Conservation (phyloP, 1,284 basidiomycete genomes). For the Rhodotorula sp. region DNA sequence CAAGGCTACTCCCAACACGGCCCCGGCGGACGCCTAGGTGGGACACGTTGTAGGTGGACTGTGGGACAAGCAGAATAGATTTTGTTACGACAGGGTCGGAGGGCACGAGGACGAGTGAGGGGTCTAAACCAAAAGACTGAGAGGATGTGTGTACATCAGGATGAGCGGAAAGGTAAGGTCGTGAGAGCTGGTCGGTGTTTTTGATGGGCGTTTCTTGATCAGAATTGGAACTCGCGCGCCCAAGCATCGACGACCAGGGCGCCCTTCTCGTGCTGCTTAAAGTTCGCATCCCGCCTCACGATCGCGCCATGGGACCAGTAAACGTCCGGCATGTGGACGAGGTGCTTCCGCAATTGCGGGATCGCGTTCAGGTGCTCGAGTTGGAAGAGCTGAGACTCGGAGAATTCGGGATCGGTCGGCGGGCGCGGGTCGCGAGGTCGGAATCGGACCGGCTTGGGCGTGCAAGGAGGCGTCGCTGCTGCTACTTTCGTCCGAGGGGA, state of each 20-base stretch:
- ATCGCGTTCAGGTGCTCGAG: conserved; percentile 31
- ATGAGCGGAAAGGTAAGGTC: background rate
- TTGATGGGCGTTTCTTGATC: background rate
- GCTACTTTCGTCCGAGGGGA: background rate
- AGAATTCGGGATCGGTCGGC: conserved; percentile 36
- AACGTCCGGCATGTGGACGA: conserved; percentile 36
- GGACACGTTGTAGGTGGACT: background rate
- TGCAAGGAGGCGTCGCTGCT: background rate
- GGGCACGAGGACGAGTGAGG: no score
- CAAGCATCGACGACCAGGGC: conserved; percentile 34
- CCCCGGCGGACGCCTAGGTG: conserved; percentile 4
- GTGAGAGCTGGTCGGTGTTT: background rate
- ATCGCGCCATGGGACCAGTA: conserved; percentile 39
- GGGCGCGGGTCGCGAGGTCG: conserved; percentile 3
- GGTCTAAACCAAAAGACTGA: background rate
- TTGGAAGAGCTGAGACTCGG: conserved; percentile 31
- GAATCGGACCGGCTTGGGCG: no score
- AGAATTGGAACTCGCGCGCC: conserved; percentile 33
- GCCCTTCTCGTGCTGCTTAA: conserved; percentile 29
- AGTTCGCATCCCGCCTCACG: conserved; percentile 26
- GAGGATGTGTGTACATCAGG: background rate
- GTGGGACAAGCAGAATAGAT: no score
- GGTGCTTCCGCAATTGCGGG: conserved; percentile 33
- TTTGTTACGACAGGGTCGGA: no score
- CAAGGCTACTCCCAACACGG: conserved; percentile 38